Evolutionary conservation across 768 basidiomycete species (phyloP).

Genomic region (Baorangia bicolor): DNA sequence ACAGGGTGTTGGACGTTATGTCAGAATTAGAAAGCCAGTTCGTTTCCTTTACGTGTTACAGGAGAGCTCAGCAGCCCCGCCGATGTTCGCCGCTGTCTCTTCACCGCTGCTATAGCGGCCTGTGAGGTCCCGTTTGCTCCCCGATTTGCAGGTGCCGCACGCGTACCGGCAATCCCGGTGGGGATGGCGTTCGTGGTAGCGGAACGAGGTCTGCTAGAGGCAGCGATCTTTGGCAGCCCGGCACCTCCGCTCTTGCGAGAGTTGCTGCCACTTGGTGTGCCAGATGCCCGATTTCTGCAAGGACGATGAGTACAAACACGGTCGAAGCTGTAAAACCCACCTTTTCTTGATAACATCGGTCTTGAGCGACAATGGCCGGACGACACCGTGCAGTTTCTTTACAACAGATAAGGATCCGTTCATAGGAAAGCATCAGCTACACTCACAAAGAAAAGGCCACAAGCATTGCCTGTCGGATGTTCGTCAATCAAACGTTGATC

Average conservation of each 20-base stretch:
- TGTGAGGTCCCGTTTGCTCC: conserved; percentile 18
- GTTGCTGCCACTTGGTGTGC: conserved; percentile 56
- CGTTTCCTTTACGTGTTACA: conserved; percentile 32
- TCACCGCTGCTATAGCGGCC: conserved; percentile 48
- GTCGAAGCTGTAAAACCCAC: conserved; percentile 37
- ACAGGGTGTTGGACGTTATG: background rate
- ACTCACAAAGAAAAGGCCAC: conserved; percentile 90
- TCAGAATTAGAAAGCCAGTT: conserved; percentile 16
- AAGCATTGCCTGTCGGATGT: conserved; percentile 68
- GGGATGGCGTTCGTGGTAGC: conserved; percentile 61
- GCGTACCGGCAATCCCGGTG: conserved; percentile 43
- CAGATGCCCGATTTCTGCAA: conserved; percentile 76
- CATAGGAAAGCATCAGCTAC: background rate
- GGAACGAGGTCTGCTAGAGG: conserved; percentile 69
- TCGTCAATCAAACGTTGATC: conserved; percentile 17
- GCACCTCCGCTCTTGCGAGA: conserved; percentile 57
- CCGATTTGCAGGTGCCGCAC: conserved; percentile 36
- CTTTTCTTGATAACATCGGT: conserved; percentile 98
- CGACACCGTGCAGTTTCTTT: conserved; percentile 94
- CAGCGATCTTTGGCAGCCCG: conserved; percentile 74
- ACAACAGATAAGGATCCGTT: conserved; percentile 12
- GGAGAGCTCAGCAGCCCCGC: conserved; percentile 46
- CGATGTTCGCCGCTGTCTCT: conserved; percentile 80
- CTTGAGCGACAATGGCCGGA: conserved; percentile 91
- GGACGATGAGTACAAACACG: background rate